Base-by-base conservation (phyloP, 1,139 yeast genomes). In the Spencermartinsiella ligniputridi region DNA sequence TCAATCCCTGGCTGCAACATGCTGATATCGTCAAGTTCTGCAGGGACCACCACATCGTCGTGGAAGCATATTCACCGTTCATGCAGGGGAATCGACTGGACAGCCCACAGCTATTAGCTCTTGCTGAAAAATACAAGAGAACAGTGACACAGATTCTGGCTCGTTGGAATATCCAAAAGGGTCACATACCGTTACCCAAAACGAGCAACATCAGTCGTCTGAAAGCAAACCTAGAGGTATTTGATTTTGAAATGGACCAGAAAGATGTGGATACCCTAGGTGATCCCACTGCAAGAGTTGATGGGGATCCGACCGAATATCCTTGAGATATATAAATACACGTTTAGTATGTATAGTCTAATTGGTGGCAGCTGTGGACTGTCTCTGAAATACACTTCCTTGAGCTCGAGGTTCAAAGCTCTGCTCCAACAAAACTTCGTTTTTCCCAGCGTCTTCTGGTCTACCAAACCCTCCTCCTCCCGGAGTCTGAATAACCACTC, bases 11-110 rank as follows among this genome's bases (percentile, higher is more conserved):
- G 88, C 70, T 81, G 46, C 81, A 60, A 34, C 60, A 59, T 54
- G 68, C 70, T 34, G 83, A 82, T 33, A 64, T 83, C 44, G 78
- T 79, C 2, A 73, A 75, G 33, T 81, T 67, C 63, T 81, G 84
- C 50, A 63, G 69, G 39, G 49, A 66, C 42, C 58, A 76, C 55
- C 72, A 75, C 62, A 71, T 83, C 29, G 62, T 71, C 4, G 74
- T 79, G 6, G 84, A 83, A 60, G 89, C 92, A 0, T 85, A 76
- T 62, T 77, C 86, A 3, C 92, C 95, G 13, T 69, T 83, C 57
- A 80, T 86, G 2, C 80, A 76, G 43, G 85, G 89, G 2, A 60
- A 62, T 46, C 74, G 78, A 52, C 59, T 79, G 19, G 63, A 71
- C 42, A 83, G 79, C 53, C 76, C 79, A 3, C 72, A 68, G 37